phyloP scores from a whole-genome alignment of 345 rosid species.

The Bruguiera gymnorhiza region DNA sequence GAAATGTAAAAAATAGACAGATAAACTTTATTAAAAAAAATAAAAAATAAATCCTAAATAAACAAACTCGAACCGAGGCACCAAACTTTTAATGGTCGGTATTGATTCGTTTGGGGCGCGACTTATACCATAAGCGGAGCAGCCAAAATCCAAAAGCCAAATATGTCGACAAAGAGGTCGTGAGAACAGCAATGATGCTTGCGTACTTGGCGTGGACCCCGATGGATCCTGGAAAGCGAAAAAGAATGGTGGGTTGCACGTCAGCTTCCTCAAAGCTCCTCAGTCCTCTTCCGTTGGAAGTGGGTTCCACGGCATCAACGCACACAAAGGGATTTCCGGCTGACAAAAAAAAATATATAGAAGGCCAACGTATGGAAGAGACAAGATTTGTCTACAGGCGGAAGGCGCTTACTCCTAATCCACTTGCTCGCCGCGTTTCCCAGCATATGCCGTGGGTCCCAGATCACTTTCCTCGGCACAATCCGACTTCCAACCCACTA shows the following conservation, averaged over 20 bases:
- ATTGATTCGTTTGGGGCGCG: no score
- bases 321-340: neutral
- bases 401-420: neutral
- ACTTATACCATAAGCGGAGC: no score
- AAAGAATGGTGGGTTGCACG: slow-evolving; percentile 51
- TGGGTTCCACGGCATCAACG: slow-evolving; percentile 62
- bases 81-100: no score
- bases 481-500: no score
- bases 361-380: neutral
- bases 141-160: no score
- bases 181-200: neutral
- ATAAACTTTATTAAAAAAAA: no score
- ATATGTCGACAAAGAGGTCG: no score
- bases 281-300: slow-evolving; percentile 61
- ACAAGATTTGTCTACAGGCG: neutral
- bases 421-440: slow-evolving; percentile 41
- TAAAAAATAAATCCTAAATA: no score
- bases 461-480: slow-evolving; percentile 5
- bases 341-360: neutral
- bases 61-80: no score
- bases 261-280: slow-evolving; percentile 33
- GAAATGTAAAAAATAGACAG: no score
- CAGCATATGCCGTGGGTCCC: slow-evolving; percentile 37
- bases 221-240: neutral
- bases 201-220: slow-evolving; percentile 19